Percentiles rank a stretch among this genome's conserved stretches.
phyloP scores from a whole-genome alignment of 257 asterid genomes.

The Lycium ferocissimum region DNA sequence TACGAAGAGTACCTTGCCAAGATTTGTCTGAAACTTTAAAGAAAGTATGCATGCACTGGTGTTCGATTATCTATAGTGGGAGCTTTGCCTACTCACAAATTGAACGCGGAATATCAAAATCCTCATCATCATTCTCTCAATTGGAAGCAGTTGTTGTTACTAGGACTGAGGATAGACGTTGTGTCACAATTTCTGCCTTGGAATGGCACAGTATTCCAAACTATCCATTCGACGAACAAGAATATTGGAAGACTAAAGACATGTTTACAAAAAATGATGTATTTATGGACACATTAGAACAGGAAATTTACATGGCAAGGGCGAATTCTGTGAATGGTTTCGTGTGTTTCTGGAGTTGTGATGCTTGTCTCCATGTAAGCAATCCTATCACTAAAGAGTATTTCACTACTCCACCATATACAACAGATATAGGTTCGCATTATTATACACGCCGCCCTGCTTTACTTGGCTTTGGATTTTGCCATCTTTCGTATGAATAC shows the following conservation, averaged over 20 bases:
- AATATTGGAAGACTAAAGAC: background rate
- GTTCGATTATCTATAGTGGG: conserved; percentile 18
- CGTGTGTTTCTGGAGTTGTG: background rate
- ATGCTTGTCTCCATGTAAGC: background rate
- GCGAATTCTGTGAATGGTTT: background rate
- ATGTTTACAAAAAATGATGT: background rate
- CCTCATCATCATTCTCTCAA: background rate
- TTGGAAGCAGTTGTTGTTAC: background rate
- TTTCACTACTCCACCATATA: background rate
- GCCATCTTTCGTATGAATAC: background rate
- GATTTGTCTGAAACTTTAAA: background rate
- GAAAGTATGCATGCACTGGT: background rate
- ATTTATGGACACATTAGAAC: background rate
- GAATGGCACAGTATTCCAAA: background rate
- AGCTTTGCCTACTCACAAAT: conserved; percentile 20
- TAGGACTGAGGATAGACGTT: background rate
- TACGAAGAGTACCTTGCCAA: conserved; percentile 9
- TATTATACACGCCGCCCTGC: background rate
- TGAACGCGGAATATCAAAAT: background rate
- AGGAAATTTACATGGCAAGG: background rate
- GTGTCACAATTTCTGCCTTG: background rate
- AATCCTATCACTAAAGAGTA: background rate
- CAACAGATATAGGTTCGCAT: too few species aligned
- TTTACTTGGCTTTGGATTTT: background rate
- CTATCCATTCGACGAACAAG: background rate